Evolutionary conservation across 257 asterid species (phyloP).

Genomic region (Paraleonurus japonicus): DNA sequence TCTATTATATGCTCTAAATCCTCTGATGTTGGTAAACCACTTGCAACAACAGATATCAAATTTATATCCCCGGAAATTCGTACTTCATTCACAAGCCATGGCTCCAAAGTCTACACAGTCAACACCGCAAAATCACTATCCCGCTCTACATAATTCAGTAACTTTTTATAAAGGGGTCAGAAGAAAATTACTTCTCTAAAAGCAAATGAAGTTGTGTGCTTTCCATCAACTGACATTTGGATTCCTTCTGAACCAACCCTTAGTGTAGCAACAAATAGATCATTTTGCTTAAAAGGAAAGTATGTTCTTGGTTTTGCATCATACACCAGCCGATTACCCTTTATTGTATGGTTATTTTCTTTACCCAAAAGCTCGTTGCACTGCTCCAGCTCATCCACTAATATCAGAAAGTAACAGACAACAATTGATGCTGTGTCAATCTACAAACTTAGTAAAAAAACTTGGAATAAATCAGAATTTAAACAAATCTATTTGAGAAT

Average conservation of each 20-base stretch:
- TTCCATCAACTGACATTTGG: constrained; percentile 98
- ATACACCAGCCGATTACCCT: constrained; percentile 41
- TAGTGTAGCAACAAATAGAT: constrained; percentile 82
- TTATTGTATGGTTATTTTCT: constrained; percentile 47
- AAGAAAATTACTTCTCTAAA: constrained; percentile 76
- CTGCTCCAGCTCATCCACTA: constrained; percentile 93
- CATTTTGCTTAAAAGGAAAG: constrained; percentile 88
- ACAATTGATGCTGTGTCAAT: background rate
- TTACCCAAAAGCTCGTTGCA: constrained; percentile 84
- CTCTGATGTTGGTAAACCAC: constrained; percentile 96
- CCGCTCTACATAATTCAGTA: background rate
- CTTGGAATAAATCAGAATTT: too few species aligned
- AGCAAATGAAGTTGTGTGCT: constrained; percentile 86
- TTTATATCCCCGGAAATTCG: constrained; percentile 83
- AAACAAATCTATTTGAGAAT: too few species aligned
- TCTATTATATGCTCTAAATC: constrained; percentile 75
- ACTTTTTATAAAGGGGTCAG: constrained; percentile 7
- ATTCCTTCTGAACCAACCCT: constrained; percentile 95
- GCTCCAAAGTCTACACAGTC: constrained; percentile 78
- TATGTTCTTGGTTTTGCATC: constrained; percentile 64
- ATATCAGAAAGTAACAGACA: constrained; percentile 21
- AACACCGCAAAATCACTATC: background rate
- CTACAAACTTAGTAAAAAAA: background rate
- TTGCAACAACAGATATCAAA: constrained; percentile 77
- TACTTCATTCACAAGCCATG: constrained; percentile 92